phyloP scores from a whole-genome alignment of 495 filamentous ascomycete species.

The Aspergillus ellipticus region DNA sequence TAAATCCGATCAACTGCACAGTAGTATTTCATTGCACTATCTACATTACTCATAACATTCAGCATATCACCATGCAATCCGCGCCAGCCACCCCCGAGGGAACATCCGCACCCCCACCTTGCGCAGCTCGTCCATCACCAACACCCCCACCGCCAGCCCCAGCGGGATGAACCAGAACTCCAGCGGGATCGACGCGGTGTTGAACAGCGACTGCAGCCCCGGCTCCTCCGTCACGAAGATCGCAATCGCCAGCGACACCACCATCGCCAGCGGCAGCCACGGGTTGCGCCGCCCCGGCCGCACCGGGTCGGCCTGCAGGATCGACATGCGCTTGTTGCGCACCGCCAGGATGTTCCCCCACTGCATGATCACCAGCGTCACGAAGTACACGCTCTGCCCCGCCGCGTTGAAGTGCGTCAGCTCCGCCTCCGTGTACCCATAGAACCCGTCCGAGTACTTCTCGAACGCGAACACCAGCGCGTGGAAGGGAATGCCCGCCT shows the following conservation, averaged over 20 bases:
- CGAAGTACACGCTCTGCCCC: slow-evolving; percentile 66
- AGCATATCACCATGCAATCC: slow-evolving; percentile 42
- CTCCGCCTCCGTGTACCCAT: slow-evolving; percentile 42
- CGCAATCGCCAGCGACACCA: slow-evolving; percentile 45
- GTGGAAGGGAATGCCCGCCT: slow-evolving; percentile 41
- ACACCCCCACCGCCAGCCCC: slow-evolving; percentile 44
- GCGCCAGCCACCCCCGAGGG: slow-evolving; percentile 39
- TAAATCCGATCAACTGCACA: too few relatives aligned
- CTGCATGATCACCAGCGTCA: slow-evolving; percentile 60
- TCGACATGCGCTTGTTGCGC: slow-evolving; percentile 47
- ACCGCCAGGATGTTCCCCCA: slow-evolving; percentile 50
- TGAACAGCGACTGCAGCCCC: slow-evolving; percentile 44
- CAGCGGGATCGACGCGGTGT: slow-evolving; percentile 44
- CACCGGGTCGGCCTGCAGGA: slow-evolving; percentile 51
- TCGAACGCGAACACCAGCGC: slow-evolving; percentile 47
- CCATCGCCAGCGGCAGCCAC: slow-evolving; percentile 43
- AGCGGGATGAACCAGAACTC: slow-evolving; percentile 52
- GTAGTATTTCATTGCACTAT: too few relatives aligned
- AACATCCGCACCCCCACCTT: slow-evolving; percentile 44
- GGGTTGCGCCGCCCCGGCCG: slow-evolving; percentile 45
- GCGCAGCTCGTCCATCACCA: slow-evolving; percentile 48
- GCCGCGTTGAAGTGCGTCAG: slow-evolving; percentile 42
- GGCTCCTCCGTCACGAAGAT: slow-evolving; percentile 51
- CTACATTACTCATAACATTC: too few relatives aligned
- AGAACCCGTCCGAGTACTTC: slow-evolving; percentile 43